Base-by-base conservation (phyloP, 805 yeast species). In the Nakazawaea molendinolei region DNA sequence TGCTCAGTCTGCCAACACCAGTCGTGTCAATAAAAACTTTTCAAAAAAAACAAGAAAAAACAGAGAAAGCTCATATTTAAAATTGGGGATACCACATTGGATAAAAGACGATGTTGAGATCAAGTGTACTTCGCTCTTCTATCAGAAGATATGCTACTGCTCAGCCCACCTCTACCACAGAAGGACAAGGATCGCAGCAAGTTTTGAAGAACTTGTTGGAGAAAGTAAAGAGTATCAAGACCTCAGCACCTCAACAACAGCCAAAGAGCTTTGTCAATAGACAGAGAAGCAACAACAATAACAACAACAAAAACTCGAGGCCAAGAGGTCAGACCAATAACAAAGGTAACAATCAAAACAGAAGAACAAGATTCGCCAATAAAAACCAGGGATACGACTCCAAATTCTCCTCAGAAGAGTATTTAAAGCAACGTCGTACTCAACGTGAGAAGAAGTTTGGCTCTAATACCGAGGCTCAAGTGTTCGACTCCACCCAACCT, bases 191-290 rank as follows among this genome's bases (percentile, higher is more conserved):
- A n/a, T n/a, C n/a, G n/a, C n/a, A n/a, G n/a, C n/a, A n/a, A n/a
- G n/a, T 36, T 14, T 24, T 36, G 17, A 9, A 36, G 14, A 31
- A 36, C 14, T 31, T 36, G 27, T 31, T 36, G 20, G 39, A 36
- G n/a, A 31, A 27, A 14, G 39, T 36, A 10, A 36, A 36, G 18
- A 25, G 26, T 14, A 31, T 36, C 28, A 30, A 25, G 19, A 13
- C 4, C 7, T 21, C 24, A n/a, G 9, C 33, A 12, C 13, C n/a
- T 24, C 13, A 24, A 10, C 27, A 24, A n/a, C n/a, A n/a, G n/a
- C n/a, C n/a, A 24, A 24, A 24, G 13, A 8, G 14, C 14, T 17
- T 9, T 8, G n/a, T 8, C 14, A 14, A 22, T 31, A 26, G 16
- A 13, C 9, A 31, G 9, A 14, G 15, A 12, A 20, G 8, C 14